A percentile compares a stretch with the other conserved stretches of the same genome.
phyloP scores from a whole-genome alignment of 163 green algal genomes.

The Coccomyxa subellipsoidea region DNA sequence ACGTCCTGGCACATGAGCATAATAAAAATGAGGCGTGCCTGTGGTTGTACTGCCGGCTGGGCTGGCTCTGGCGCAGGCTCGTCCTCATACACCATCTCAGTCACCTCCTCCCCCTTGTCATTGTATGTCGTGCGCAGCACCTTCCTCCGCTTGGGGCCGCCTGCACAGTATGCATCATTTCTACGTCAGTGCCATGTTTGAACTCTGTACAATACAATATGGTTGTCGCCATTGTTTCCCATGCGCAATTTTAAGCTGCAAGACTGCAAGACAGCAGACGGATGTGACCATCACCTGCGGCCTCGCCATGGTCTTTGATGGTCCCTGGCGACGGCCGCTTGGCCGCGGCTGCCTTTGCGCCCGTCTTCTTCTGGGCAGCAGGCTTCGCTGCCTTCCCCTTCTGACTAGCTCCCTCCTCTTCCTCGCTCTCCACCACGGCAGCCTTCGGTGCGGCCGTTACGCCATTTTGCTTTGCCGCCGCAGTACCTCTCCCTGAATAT shows the following conservation, averaged over 20 bases:
- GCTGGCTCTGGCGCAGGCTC: neutral
- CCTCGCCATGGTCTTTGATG: neutral
- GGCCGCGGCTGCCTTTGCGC: slow-evolving; percentile 17
- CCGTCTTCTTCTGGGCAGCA: neutral
- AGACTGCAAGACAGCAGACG: too few species aligned
- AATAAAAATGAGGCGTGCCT: neutral
- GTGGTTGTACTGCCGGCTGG: neutral
- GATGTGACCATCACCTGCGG: neutral
- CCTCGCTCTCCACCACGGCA: slow-evolving; percentile 6
- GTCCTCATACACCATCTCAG: slow-evolving; percentile 29
- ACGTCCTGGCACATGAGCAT: neutral
- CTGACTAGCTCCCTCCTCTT: slow-evolving; percentile 3
- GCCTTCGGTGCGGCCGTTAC: neutral
- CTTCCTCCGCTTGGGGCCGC: slow-evolving; percentile 13
- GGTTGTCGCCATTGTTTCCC: too few species aligned
- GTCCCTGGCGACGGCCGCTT: neutral
- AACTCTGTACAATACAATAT: too few species aligned
- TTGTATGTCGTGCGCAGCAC: slow-evolving; percentile 27
- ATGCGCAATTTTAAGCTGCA: too few species aligned
- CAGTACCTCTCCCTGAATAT: neutral
- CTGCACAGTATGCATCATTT: neutral
- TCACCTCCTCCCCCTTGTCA: slow-evolving; percentile 41
- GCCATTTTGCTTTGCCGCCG: neutral
- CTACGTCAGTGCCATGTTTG: too few species aligned
- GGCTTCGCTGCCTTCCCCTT: neutral